Evolutionary conservation across 176 grass and related monocot genomes (phyloP).

Genomic region (Poa annua): DNA sequence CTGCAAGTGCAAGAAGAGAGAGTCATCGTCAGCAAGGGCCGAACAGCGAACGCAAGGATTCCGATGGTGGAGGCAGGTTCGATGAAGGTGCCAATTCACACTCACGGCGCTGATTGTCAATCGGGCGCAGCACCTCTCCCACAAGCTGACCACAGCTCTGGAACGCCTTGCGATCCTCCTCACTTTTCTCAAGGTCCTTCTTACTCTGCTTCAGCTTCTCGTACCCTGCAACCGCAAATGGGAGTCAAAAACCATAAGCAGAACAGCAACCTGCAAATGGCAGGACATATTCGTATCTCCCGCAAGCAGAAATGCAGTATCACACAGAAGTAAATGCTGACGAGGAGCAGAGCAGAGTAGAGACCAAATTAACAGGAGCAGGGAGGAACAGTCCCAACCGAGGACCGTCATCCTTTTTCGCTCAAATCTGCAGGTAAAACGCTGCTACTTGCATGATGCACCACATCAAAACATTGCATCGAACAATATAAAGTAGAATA

Average conservation of each 20-base stretch:
- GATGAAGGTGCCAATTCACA: no score
- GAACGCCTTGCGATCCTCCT: constrained; percentile 60
- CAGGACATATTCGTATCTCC: background rate
- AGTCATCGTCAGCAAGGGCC: background rate
- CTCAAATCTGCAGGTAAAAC: no score
- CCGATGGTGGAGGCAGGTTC: background rate
- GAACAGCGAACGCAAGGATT: background rate
- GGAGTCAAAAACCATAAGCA: background rate
- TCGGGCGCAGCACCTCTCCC: constrained; percentile 67
- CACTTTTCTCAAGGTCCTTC: constrained; percentile 58
- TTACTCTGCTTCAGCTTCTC: constrained; percentile 59
- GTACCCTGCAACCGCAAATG: constrained; percentile 32
- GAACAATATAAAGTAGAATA: no score
- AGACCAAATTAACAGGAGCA: no score
- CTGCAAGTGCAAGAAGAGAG: constrained; percentile 30
- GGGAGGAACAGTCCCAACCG: no score
- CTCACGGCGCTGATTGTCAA: constrained; percentile 37
- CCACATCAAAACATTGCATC: no score
- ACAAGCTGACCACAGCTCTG: constrained; percentile 66
- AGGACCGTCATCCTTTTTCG: no score
- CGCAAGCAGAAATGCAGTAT: background rate
- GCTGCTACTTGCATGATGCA: no score
- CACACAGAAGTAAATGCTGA: no score
- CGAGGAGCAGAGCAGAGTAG: no score
- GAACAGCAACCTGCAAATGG: background rate